Percentiles rank a stretch among this genome's conserved stretches.
phyloP scores from a whole-genome alignment of 2,329 filamentous ascomycete species.

The Colletotrichum sublineola region DNA sequence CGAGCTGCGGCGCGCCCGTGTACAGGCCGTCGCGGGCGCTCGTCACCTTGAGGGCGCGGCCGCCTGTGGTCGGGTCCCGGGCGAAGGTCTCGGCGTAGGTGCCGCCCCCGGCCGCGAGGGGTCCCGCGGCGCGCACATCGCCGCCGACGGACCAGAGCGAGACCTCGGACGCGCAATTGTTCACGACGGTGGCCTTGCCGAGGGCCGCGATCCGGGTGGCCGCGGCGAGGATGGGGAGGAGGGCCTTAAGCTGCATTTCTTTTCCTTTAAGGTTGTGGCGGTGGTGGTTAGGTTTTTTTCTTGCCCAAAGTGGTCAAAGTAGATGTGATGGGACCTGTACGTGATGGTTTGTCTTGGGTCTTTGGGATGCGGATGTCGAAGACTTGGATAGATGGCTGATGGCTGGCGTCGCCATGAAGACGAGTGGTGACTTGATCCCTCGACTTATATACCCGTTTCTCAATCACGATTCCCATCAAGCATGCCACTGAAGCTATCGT shows the following conservation, averaged over 20 bases:
- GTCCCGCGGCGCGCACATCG: constrained; percentile 46
- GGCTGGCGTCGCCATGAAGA: neutral
- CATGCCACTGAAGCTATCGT: constrained; percentile 1
- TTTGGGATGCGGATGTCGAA: neutral
- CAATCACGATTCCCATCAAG: neutral
- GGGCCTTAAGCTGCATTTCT: constrained; percentile 30
- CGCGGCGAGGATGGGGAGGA: constrained; percentile 44
- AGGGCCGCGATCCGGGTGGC: constrained; percentile 46
- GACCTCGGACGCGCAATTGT: constrained; percentile 53
- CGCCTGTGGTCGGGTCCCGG: constrained; percentile 54
- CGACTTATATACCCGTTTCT: neutral
- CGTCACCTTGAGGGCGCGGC: constrained; percentile 56
- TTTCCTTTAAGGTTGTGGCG: neutral
- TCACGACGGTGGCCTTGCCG: constrained; percentile 53
- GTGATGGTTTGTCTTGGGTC: no score
- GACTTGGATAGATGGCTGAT: neutral
- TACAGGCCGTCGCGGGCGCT: constrained; percentile 52
- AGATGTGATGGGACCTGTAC: neutral
- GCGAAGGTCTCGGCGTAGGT: constrained; percentile 52
- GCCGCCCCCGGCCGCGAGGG: constrained; percentile 47
- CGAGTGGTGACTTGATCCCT: neutral
- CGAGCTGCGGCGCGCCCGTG: constrained; percentile 56
- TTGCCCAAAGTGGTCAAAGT: no score
- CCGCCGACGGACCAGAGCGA: constrained; percentile 56
- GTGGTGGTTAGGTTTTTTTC: neutral